Evolutionary conservation across 495 filamentous ascomycete species (phyloP).

Genomic region (Xylaria curta): DNA sequence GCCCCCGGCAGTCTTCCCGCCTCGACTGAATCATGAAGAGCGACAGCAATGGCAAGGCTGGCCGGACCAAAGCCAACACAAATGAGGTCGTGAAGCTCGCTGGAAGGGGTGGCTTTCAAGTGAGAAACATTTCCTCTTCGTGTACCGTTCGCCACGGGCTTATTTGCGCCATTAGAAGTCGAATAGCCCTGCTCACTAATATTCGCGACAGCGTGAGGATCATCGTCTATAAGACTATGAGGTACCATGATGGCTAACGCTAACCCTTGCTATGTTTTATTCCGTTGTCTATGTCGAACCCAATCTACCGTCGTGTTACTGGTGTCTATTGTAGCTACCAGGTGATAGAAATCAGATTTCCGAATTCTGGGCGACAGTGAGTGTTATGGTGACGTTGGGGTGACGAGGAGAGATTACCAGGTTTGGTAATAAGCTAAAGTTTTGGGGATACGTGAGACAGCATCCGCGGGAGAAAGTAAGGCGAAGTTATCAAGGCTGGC

Average conservation of each 20-base stretch:
- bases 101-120: constrained; percentile 47
- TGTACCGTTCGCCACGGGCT: constrained; percentile 3
- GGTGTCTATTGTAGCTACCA: background rate
- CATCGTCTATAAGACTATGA: constrained; percentile 17
- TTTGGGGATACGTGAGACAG: background rate
- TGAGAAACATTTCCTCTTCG: constrained; percentile 37
- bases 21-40: constrained; percentile 74
- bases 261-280: background rate
- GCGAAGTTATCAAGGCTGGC: constrained; percentile 1
- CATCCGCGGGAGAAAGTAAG: background rate
- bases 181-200: constrained; percentile 11
- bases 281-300: background rate
- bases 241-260: constrained; percentile 14
- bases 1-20: constrained; percentile 45
- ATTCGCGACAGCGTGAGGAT: constrained; percentile 34
- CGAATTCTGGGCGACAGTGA: background rate
- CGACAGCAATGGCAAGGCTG: constrained; percentile 89
- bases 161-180: background rate
- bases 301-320: background rate
- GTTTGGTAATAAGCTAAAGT: background rate
- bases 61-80: constrained; percentile 95
- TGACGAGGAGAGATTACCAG: background rate
- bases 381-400: background rate
- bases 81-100: constrained; percentile 77
- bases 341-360: background rate